Evolutionary conservation across 2,329 filamentous ascomycete species (phyloP).

Genomic region (Calonectria pseudoturangicola): DNA sequence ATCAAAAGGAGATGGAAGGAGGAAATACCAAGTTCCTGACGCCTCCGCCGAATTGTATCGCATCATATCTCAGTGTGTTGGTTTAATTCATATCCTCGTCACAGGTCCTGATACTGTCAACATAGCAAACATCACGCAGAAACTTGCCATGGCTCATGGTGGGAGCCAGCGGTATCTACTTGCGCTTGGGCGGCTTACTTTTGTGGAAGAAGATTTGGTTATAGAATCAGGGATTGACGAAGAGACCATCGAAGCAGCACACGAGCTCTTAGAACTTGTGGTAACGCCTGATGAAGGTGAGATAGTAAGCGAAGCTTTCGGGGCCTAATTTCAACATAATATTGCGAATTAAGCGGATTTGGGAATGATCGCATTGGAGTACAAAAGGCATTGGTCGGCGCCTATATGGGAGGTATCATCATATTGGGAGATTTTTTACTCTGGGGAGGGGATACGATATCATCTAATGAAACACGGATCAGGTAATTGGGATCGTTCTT

Average conservation of each 20-base stretch:
- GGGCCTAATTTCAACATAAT: conserved; percentile 51
- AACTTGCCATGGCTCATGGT: conserved; percentile 81
- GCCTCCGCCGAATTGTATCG: conserved; percentile 60
- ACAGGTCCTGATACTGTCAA: conserved; percentile 68
- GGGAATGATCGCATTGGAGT: conserved; percentile 20
- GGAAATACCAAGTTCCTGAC: conserved; percentile 35
- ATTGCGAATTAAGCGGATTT: neutral
- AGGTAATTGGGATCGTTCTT: neutral
- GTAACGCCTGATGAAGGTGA: conserved; percentile 84
- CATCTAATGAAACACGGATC: conserved; percentile 4
- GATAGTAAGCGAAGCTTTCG: conserved; percentile 65
- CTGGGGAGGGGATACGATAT: conserved; percentile 13
- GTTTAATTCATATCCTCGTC: conserved; percentile 71
- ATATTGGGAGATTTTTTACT: conserved; percentile 7
- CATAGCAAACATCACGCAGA: conserved; percentile 78
- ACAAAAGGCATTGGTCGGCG: conserved; percentile 15
- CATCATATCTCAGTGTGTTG: conserved; percentile 69
- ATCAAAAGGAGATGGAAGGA: conserved; percentile 32
- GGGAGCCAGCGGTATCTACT: conserved; percentile 89
- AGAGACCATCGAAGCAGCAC: conserved; percentile 87
- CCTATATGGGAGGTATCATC: conserved; percentile 15
- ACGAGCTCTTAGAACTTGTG: conserved; percentile 86
- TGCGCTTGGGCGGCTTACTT: conserved; percentile 87
- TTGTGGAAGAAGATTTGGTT: conserved; percentile 85
- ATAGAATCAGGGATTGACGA: conserved; percentile 85